Conservation (phyloP, 2,329 filamentous ascomycete species). For the Botryotinia convoluta region DNA sequence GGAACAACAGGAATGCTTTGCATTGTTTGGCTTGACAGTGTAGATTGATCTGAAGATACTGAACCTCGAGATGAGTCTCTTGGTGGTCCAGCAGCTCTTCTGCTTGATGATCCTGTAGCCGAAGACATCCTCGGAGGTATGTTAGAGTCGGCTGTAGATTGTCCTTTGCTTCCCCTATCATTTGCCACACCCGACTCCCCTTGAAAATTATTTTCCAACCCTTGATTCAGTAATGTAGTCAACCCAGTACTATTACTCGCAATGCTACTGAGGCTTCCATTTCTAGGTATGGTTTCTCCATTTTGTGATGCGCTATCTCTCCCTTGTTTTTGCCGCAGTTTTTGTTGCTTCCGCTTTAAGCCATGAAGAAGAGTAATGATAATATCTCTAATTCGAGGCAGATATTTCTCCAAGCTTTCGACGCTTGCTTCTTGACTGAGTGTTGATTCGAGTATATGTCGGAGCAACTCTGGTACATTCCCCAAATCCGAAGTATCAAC, state of each 20-base stretch:
- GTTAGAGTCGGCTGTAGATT: slow-evolving; percentile 38
- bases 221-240: slow-evolving; percentile 59
- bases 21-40: slow-evolving; percentile 70
- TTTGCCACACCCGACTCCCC: slow-evolving; percentile 26
- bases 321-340: slow-evolving; percentile 64
- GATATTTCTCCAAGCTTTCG: slow-evolving; percentile 87
- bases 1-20: slow-evolving; percentile 74
- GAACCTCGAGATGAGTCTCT: slow-evolving; percentile 54
- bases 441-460: slow-evolving; percentile 90
- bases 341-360: slow-evolving; percentile 94
- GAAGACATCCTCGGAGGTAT: slow-evolving; percentile 47
- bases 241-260: slow-evolving; percentile 57
- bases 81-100: slow-evolving; percentile 35
- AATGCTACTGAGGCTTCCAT: slow-evolving; percentile 58
- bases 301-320: slow-evolving; percentile 43
- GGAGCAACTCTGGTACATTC: slow-evolving; percentile 87
- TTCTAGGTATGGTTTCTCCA: slow-evolving; percentile 37
- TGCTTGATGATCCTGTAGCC: slow-evolving; percentile 24
- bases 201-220: slow-evolving; percentile 38
- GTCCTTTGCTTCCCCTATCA: slow-evolving; percentile 25
- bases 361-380: slow-evolving; percentile 97
- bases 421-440: slow-evolving; percentile 94
- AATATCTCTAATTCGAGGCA: slow-evolving; percentile 93
- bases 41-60: slow-evolving; percentile 58
- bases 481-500: slow-evolving; percentile 93